phyloP scores from a whole-genome alignment of 805 yeast species.

The Metschnikowia arizonensis region DNA sequence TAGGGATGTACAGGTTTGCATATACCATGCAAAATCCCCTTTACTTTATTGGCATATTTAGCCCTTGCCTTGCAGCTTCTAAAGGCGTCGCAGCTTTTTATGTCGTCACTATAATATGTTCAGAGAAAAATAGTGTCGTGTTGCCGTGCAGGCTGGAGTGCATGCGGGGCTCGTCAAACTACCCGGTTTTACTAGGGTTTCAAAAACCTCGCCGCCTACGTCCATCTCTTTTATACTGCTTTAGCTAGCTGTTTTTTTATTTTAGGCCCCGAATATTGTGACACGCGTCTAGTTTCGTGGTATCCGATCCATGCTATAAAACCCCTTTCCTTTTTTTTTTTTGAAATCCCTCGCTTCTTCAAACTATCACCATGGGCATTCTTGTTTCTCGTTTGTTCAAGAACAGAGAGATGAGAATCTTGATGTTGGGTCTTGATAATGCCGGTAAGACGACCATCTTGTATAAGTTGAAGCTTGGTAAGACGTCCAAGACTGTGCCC shows the following conservation, averaged over 20 bases:
- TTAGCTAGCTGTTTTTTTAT: neutral
- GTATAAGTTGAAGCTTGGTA: slow-evolving; percentile 77
- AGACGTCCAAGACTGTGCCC: slow-evolving; percentile 68
- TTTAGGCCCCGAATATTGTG: neutral
- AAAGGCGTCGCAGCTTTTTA: neutral
- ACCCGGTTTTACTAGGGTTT: neutral
- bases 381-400: slow-evolving; percentile 38
- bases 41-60: neutral
- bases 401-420: slow-evolving; percentile 95
- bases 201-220: neutral
- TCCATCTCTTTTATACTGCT: neutral
- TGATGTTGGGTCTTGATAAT: slow-evolving; percentile 89
- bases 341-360: neutral
- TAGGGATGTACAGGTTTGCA: no score
- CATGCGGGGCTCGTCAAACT: slow-evolving; percentile 4
- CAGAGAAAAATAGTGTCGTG: neutral
- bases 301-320: neutral
- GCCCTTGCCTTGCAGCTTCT: neutral
- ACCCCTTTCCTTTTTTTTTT: neutral
- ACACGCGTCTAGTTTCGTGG: neutral
- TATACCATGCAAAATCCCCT: no score
- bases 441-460: slow-evolving; percentile 91
- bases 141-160: slow-evolving; percentile 5
- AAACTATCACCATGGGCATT: slow-evolving; percentile 3
- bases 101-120: neutral